Conservation (phyloP, 2,329 filamentous ascomycete genomes). For the Aspergillus hortae region DNA sequence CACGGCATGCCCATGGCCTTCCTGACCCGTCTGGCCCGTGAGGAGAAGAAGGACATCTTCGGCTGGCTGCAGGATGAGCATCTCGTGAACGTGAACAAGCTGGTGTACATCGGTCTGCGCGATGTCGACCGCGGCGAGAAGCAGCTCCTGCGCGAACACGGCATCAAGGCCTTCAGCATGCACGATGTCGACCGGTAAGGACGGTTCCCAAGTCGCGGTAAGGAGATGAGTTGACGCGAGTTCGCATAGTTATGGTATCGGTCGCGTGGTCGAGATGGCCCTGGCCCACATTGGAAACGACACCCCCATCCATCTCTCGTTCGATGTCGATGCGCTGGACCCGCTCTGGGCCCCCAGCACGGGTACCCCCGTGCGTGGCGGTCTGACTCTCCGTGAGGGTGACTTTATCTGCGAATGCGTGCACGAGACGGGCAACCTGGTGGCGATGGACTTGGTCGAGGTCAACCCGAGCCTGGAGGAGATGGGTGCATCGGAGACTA, state of each 20-base stretch:
- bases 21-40: constrained; percentile 76
- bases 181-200: constrained; percentile 87
- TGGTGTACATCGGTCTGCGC: constrained; percentile 93
- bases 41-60: constrained; percentile 74
- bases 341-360: constrained; percentile 96
- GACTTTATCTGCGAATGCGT: constrained; percentile 93
- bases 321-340: constrained; percentile 94
- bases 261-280: constrained; percentile 97
- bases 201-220: not conserved
- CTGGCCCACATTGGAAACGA: constrained; percentile 90
- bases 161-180: constrained; percentile 97
- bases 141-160: constrained; percentile 79
- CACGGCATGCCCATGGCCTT: constrained; percentile 98
- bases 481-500: constrained; percentile 75
- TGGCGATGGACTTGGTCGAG: constrained; percentile 79
- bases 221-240: not conserved
- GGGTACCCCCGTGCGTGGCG: constrained; percentile 89
- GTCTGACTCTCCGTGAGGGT: constrained; percentile 87
- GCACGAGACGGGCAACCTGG: constrained; percentile 72
- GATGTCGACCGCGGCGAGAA: constrained; percentile 96
- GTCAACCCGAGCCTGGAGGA: constrained; percentile 71
- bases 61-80: constrained; percentile 73
- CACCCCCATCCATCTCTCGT: constrained; percentile 94
- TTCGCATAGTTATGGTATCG: constrained; percentile 77
- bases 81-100: constrained; percentile 67